phyloP scores from a whole-genome alignment of 2,329 filamentous ascomycete genomes.

The Scytalidium sp. region DNA sequence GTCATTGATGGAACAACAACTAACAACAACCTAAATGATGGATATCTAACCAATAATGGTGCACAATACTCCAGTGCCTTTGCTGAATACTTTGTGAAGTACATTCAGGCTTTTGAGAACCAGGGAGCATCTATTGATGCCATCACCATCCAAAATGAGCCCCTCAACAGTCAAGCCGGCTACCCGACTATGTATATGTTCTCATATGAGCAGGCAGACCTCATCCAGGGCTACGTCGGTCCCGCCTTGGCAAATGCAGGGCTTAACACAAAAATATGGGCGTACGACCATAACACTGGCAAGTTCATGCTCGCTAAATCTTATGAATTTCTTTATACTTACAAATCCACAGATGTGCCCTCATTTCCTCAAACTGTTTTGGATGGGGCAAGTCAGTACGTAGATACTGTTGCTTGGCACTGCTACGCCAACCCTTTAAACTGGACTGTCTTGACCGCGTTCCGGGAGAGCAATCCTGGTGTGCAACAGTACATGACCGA shows the following conservation, averaged over 20 bases:
- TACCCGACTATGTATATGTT: conserved; percentile 38
- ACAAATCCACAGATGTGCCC: conserved; percentile 13
- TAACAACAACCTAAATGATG: conserved; percentile 35
- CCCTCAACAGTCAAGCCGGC: conserved; percentile 34
- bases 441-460: conserved; percentile 25
- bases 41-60: conserved; percentile 23
- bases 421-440: conserved; percentile 24
- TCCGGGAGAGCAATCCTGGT: conserved; percentile 36
- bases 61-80: conserved; percentile 16
- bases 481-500: conserved; percentile 47
- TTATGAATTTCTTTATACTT: neutral
- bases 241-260: conserved; percentile 36
- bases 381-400: conserved; percentile 14
- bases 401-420: conserved; percentile 24
- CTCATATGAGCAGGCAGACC: conserved; percentile 32
- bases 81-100: conserved; percentile 38
- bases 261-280: conserved; percentile 34
- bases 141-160: conserved; percentile 43
- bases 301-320: neutral
- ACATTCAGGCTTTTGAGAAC: conserved; percentile 34
- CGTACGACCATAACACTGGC: conserved; percentile 28
- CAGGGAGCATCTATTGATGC: conserved; percentile 35
- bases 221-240: conserved; percentile 36
- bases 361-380: conserved; percentile 21
- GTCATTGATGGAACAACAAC: conserved; percentile 32